A percentile compares a stretch with the other conserved stretches of the same genome.
Evolutionary conservation across 176 grass and related monocot genomes (phyloP).

Genomic region (Raddia guianensis): DNA sequence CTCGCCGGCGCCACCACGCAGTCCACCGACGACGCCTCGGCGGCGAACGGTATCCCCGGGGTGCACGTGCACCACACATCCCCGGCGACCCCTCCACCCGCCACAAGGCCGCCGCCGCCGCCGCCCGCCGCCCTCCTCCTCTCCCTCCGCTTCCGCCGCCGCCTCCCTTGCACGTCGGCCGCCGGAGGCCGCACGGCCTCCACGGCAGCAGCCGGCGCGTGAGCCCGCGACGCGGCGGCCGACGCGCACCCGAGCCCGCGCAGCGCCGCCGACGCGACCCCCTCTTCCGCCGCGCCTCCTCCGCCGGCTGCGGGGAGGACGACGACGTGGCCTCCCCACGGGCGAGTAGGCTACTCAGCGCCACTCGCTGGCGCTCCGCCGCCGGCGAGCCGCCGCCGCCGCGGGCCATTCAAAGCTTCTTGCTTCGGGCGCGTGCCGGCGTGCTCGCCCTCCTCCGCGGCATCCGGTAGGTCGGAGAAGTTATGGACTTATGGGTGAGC

Average conservation of each 20-base stretch:
- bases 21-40: constrained; percentile 79
- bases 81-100: constrained; percentile 30
- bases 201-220: constrained; percentile 28
- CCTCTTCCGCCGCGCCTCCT: constrained; percentile 9
- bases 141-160: constrained; percentile 46
- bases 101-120: not conserved
- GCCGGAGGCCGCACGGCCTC: constrained; percentile 29
- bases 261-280: constrained; percentile 45
- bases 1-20: constrained; percentile 76
- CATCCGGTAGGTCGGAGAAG: constrained; percentile 5
- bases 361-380: constrained; percentile 31
- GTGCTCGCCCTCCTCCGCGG: constrained; percentile 12
- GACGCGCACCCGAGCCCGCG: constrained; percentile 76
- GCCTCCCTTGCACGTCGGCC: constrained; percentile 57
- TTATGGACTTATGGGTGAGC: constrained; percentile 3
- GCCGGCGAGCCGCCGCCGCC: not conserved
- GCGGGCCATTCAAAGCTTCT: constrained; percentile 36
- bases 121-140: constrained; percentile 52
- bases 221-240: constrained; percentile 36
- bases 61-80: constrained; percentile 94
- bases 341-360: constrained; percentile 34
- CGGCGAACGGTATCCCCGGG: constrained; percentile 71
- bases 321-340: constrained; percentile 10
- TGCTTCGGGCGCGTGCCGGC: not conserved
- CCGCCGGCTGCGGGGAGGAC: not conserved